Evolutionary conservation across 2,329 filamentous ascomycete genomes (phyloP), one percentile per base, ranked within the genome.

Genomic region (Penicillium concentricum): DNA sequence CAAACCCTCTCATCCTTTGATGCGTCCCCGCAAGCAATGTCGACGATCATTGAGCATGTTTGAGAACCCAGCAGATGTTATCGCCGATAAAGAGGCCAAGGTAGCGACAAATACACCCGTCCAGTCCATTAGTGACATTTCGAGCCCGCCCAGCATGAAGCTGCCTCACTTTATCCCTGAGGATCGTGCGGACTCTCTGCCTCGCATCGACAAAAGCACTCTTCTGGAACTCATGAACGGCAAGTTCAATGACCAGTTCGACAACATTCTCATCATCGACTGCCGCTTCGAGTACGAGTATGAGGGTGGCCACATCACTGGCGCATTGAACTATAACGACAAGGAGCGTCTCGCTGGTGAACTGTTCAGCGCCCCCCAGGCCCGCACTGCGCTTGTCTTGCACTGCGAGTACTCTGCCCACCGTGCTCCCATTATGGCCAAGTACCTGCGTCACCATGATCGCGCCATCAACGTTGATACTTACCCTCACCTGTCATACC

Each of bases 211-310:
- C 55, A 87, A 88, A 70, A 82, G 86, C 48, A 96, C 92, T 3
- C 83, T 99, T 72, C 78, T 96, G 54, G 84, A 92, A n/a, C 84
- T 99, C 35, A 82, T 99, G 60, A 89, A 96, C 74, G 92, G 92
- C 59, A 88, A 90, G 66, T 96, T 87, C 76, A 85, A 86, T 67
- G 82, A 87, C 26, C 75, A 84, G 24, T 97, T 90, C 73, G 87
- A 92, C 58, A 85, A 92, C 71, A 87, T 91, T 72, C 84, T 96
- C 75, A 83, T 99, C 69, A 88, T 99, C 68, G 94, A 99, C 75
- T 99, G 94, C 74, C 90, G 94, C 20, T 99, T 99, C 72, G 94
- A 99, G 81, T 99, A 99, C 74, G 94, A 99, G 77, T 99, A 95
- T 72, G 89, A 96, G 16, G 94, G 94, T 55, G 94, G 94, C 34